Base-by-base conservation (phyloP, 164 flowering plant species). In the Vitis amurensis region DNA sequence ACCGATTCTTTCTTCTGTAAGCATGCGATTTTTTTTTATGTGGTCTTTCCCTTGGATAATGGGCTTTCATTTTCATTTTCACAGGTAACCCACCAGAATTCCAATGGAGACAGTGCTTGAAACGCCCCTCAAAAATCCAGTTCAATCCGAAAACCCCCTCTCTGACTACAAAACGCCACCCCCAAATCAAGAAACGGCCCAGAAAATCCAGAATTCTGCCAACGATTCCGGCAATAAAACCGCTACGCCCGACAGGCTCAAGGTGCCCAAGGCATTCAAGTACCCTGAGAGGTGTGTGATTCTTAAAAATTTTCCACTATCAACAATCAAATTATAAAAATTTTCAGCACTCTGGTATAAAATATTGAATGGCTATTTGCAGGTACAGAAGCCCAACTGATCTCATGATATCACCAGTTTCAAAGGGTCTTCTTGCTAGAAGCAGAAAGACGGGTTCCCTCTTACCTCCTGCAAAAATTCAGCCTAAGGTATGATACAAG, bases 341-440 rank as follows among this genome's bases (percentile, higher is more conserved):
- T 37, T 37, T 37, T 37, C 5, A 37, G 44, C 44, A 37, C 4
- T 37, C 44, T 37, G 44, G 7, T 37, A 3, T 37, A 0, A 37
- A 37, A 37, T 37, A 37, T 37, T 6, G 44, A 37, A 37, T 37
- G 44, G 4, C 6, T 37, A 37, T 14, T 67, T 61, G 15, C 72
- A 90, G 93, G 86, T 91, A 89, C 60, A 85, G 68, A 61, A 92
- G 95, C 72, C 95, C 95, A 55, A 92, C 97, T 53, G 95, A 92
- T 84, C 76, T 73, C 9, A 80, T 92, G 83, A 74, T 92, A 79
- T 92, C 96, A 3, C 97, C 96, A 11, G 74, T 90, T 27, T 83
- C 94, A 0, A 92, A 77, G 79, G 88, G 90, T 19, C 79, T 92
- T 64, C 86, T 89, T 31, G 94, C 92, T 12, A 80, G 90, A 81